Base-by-base conservation (phyloP, 106 monocot genomes). In the Chionographis japonica region DNA sequence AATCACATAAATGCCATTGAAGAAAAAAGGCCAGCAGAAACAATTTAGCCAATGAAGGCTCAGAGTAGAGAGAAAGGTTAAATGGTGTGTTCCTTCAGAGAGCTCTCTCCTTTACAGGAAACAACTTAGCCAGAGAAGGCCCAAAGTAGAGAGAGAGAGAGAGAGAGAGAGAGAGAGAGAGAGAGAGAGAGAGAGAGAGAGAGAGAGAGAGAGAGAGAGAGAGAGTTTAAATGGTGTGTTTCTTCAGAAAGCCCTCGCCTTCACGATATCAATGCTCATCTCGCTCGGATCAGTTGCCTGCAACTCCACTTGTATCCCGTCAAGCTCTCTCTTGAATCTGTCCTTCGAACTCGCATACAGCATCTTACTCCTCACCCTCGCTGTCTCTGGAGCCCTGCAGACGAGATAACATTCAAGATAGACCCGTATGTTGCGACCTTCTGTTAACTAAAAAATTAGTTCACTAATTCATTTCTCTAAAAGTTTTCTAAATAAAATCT, bases 251-350 rank as follows among this genome's bases (percentile, higher is more conserved):
- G 65, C 73, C 37, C 73, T 16, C 27, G 8, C 60, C 57, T 84
- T 84, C 43, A 84, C 62, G 18, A 84, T 84, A 12, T 84, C 84
- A 51, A 84, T 67, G 84, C 84, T 84, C 84, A 84, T 79, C 72
- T 84, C 84, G 36, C 84, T 84, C 7, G 79, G 84, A 62, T 84
- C 84, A 12, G 84, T 84, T 17, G 84, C 84, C 27, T 84, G 84
- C 27, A 84, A 50, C 68, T 84, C 84, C 37, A 84, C 71, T 68
- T 84, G 84, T 17, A 84, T 79, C 7, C 84, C 84, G 39, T 84
- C 84, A 49, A 84, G 84, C 68, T 84, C 79, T 71, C 84, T 75
- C 72, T 75, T 84, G 72, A 84, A 84, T 49, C 79, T 59, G 62
- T 84, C 84, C 72, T 80, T 84, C 1, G 84, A 84, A 52, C 84